These are phyloP conservation scores for Euphorbia peplus DNA, from an alignment of 345 rosid genomes.

Conservation along the genomic window DNA sequence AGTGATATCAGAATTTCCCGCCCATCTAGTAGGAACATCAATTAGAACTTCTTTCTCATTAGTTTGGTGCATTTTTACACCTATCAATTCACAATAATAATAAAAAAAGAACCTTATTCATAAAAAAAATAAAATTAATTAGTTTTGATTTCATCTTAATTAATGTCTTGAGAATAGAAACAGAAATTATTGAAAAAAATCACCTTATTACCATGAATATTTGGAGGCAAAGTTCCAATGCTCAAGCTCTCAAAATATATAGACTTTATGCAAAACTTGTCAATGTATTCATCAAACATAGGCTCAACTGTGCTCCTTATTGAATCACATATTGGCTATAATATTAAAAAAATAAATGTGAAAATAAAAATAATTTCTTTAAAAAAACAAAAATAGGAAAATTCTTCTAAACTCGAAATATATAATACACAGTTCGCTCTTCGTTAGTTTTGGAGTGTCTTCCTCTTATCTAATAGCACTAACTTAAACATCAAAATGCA, in stretches of 20 bases:
- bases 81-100: constrained; percentile 26
- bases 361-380: neutral
- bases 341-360: neutral
- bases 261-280: constrained; percentile 26
- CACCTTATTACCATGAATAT: constrained; percentile 27
- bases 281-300: constrained; percentile 23
- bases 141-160: too few species aligned
- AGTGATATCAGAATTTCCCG: constrained; percentile 48
- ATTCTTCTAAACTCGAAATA: too few species aligned
- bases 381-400: too few species aligned
- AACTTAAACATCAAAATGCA: too few species aligned
- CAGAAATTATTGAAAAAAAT: neutral
- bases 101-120: neutral
- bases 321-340: constrained; percentile 34
- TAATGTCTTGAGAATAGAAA: too few species aligned
- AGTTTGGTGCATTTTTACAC: constrained; percentile 42
- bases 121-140: too few species aligned
- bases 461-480: too few species aligned
- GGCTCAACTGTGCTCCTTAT: constrained; percentile 30
- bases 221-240: constrained; percentile 40
- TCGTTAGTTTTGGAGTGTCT: too few species aligned
- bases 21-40: constrained; percentile 46
- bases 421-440: too few species aligned
- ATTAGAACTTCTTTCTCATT: constrained; percentile 42
- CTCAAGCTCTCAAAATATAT: constrained; percentile 30